These are phyloP conservation scores for Talaromyces borbonicus DNA, from an alignment of 495 filamentous ascomycete genomes.

Conservation along the genomic window DNA sequence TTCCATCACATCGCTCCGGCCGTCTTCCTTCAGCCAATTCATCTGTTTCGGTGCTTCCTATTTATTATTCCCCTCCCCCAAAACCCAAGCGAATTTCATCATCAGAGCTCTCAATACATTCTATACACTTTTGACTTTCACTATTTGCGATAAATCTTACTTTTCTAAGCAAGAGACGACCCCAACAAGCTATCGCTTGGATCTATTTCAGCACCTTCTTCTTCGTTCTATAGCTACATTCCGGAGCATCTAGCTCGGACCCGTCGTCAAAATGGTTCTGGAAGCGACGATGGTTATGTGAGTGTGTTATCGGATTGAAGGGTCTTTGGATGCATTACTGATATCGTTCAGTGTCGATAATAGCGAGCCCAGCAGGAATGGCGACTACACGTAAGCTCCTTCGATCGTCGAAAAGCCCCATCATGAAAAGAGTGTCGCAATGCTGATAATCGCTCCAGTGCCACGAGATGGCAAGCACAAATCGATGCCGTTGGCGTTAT, in stretches of 20 bases:
- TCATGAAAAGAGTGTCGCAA: too few species aligned
- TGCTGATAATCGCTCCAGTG: slow-evolving; percentile 36
- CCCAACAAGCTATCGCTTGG: not conserved
- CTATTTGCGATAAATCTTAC: not conserved
- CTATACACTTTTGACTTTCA: not conserved
- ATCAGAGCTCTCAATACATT: not conserved
- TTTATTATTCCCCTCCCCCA: not conserved
- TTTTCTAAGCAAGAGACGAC: not conserved
- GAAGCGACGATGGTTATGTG: slow-evolving; percentile 71
- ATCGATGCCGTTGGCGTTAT: slow-evolving; percentile 88
- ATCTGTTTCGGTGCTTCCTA: slow-evolving; percentile 1
- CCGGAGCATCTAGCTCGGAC: slow-evolving; percentile 6
- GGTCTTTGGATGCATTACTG: slow-evolving; percentile 12
- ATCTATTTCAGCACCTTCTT: not conserved
- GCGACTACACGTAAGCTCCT: slow-evolving; percentile 62
- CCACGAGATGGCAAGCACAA: slow-evolving; percentile 92
- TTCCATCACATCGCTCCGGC: too few species aligned
- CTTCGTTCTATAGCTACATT: not conserved
- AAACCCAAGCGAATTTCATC: not conserved
- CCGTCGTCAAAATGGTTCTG: slow-evolving; percentile 50
- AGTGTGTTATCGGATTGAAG: slow-evolving; percentile 19
- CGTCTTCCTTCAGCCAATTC: too few species aligned
- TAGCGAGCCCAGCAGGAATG: slow-evolving; percentile 94
- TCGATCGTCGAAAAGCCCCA: not conserved
- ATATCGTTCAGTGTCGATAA: slow-evolving; percentile 70